phyloP scores from a whole-genome alignment of 306 rosid species.

The Cyamopsis tetragonoloba region DNA sequence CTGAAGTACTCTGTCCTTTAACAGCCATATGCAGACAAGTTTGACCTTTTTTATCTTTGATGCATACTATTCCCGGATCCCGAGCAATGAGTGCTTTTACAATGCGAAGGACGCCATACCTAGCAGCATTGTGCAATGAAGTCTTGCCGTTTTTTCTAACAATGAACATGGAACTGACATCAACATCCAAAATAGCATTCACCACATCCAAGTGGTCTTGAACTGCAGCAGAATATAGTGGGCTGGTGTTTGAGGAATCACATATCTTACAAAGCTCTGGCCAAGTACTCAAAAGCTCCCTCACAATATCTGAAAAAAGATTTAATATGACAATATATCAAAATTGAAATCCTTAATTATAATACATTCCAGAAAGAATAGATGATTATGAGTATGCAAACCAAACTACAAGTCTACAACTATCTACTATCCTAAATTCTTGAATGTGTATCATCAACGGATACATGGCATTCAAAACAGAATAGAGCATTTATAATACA shows the following conservation, averaged over 20 bases:
- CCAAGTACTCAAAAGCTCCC: conserved; percentile 57
- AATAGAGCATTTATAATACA: background rate
- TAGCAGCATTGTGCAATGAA: conserved; percentile 71
- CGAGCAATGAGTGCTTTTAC: conserved; percentile 60
- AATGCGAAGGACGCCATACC: conserved; percentile 63
- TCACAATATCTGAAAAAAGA: conserved; percentile 67
- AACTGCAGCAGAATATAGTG: conserved; percentile 80
- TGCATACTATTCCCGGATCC: conserved; percentile 59
- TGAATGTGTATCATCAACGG: background rate
- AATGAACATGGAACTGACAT: conserved; percentile 52
- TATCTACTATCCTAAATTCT: background rate
- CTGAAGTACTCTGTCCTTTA: conserved; percentile 63
- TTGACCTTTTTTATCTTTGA: conserved; percentile 93
- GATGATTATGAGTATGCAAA: no score
- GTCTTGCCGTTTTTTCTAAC: conserved; percentile 96
- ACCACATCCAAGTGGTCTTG: conserved; percentile 79
- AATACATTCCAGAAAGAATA: background rate
- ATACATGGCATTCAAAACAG: background rate
- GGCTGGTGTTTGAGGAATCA: conserved; percentile 79
- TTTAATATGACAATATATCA: background rate
- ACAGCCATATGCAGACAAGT: conserved; percentile 98
- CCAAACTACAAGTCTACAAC: no score
- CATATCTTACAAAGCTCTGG: conserved; percentile 75
- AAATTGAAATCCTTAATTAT: background rate
- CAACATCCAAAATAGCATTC: conserved; percentile 74